Percentiles rank a stretch among this genome's conserved stretches.
Evolutionary conservation across 345 rosid species (phyloP).

Genomic region (Luvunga scandens): DNA sequence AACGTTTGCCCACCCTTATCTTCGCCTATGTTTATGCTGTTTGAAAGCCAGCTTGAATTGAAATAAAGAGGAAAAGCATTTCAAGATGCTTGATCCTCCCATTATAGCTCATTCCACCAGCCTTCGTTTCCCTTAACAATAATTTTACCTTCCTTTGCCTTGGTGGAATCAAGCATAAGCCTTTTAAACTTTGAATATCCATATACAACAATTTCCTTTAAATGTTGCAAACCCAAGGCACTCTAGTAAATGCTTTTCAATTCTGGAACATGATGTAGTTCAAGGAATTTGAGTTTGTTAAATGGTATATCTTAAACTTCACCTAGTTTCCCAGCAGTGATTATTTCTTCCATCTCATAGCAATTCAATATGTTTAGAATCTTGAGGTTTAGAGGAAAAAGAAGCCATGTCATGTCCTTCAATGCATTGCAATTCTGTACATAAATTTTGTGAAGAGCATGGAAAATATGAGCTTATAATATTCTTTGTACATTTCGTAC

Average conservation of each 20-base stretch:
- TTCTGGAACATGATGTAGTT: not conserved
- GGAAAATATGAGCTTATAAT: not conserved
- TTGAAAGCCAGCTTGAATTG: too few relatives aligned
- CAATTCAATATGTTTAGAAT: not conserved
- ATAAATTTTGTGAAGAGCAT: not conserved
- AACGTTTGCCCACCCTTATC: too few relatives aligned
- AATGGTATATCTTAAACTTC: conserved; percentile 7
- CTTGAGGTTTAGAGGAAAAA: conserved; percentile 20
- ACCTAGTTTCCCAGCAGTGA: conserved; percentile 3
- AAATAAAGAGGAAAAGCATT: not conserved
- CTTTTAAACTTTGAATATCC: conserved; percentile 18
- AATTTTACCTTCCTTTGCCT: conserved; percentile 15
- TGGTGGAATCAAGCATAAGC: conserved; percentile 23
- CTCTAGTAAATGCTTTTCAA: conserved; percentile 16
- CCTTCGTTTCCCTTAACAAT: not conserved
- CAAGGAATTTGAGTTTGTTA: conserved; percentile 11
- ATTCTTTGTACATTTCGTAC: not conserved
- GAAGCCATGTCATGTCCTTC: conserved; percentile 21
- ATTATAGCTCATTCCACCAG: conserved; percentile 10
- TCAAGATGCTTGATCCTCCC: not conserved
- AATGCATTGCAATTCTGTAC: not conserved
- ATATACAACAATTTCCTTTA: not conserved
- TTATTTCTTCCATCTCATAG: conserved; percentile 18
- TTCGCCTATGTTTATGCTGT: too few relatives aligned
- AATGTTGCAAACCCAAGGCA: conserved; percentile 10